Evolutionary conservation across 2,329 filamentous ascomycete genomes (phyloP).

Genomic region (Didymella exigua): DNA sequence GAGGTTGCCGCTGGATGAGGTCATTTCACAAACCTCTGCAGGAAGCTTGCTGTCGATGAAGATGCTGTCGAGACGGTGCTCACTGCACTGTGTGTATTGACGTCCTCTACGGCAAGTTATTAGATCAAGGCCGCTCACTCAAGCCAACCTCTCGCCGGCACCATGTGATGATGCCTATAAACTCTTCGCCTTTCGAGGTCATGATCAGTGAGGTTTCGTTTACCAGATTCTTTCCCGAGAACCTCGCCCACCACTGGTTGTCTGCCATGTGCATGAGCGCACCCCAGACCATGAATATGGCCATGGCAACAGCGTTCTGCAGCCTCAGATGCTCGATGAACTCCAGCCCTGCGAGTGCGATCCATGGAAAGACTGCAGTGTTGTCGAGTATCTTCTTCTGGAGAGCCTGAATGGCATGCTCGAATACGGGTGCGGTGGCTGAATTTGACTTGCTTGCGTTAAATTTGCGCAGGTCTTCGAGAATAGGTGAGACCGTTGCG

Average conservation of each 20-base stretch:
- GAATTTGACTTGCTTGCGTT: neutral
- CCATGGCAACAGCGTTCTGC: conserved; percentile 15
- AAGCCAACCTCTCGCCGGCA: conserved; percentile 20
- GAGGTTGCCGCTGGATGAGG: too few species aligned
- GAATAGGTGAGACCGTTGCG: conserved; percentile 1
- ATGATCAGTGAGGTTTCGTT: conserved; percentile 17
- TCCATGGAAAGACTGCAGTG: conserved; percentile 10
- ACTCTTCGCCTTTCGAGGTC: conserved; percentile 6
- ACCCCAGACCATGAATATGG: conserved; percentile 25
- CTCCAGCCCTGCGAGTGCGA: conserved; percentile 5
- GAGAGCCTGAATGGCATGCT: conserved; percentile 14
- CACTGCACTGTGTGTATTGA: too few species aligned
- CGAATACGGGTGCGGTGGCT: neutral
- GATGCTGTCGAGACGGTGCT: too few species aligned
- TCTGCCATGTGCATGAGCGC: conserved; percentile 19
- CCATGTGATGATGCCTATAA: conserved; percentile 4
- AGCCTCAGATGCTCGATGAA: conserved; percentile 16
- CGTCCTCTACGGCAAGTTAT: too few species aligned
- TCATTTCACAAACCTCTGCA: too few species aligned
- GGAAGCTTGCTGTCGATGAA: too few species aligned
- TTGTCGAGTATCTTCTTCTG: conserved; percentile 2
- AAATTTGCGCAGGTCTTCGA: conserved; percentile 8
- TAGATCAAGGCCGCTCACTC: neutral
- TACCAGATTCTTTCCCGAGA: conserved; percentile 19
- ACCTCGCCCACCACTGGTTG: conserved; percentile 21